These are phyloP conservation scores for Neurospora sp. DNA, from an alignment of 495 filamentous ascomycete species.

Conservation along the genomic window DNA sequence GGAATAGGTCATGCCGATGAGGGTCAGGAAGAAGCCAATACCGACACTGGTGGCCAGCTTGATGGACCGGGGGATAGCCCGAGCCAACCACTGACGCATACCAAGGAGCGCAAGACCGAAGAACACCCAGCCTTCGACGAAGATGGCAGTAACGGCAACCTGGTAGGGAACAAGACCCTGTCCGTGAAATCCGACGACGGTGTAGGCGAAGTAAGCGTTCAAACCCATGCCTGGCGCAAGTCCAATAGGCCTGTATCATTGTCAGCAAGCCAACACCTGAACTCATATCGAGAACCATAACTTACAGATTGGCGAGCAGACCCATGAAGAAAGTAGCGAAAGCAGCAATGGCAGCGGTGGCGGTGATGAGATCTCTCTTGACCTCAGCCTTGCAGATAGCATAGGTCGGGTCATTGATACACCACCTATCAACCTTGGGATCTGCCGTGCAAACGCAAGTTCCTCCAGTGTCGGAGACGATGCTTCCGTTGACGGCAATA, in stretches of 20 bases:
- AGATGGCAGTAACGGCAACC: conserved; percentile 68
- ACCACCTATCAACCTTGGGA: conserved; percentile 28
- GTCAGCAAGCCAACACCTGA: conserved; percentile 4
- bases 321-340: conserved; percentile 66
- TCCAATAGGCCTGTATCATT: conserved; percentile 50
- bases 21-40: conserved; percentile 69
- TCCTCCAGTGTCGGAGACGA: conserved; percentile 48
- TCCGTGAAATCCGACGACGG: conserved; percentile 68
- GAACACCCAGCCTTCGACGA: conserved; percentile 73
- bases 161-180: conserved; percentile 54
- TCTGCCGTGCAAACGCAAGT: conserved; percentile 58
- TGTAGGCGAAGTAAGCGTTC: conserved; percentile 78
- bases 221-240: conserved; percentile 76
- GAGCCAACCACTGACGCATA: conserved; percentile 73
- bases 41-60: conserved; percentile 77
- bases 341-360: conserved; percentile 67
- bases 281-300: background rate
- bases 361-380: conserved; percentile 67
- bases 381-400: conserved; percentile 53
- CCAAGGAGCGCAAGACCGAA: conserved; percentile 58
- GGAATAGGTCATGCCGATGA: conserved; percentile 70
- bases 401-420: conserved; percentile 46
- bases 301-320: conserved; percentile 49
- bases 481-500: conserved; percentile 59
- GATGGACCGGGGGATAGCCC: conserved; percentile 64